Percentiles rank a stretch among this genome's conserved stretches.
phyloP scores from a whole-genome alignment of 225 moss, liverwort and hornwort genomes.

The Sphagnum contortum region DNA sequence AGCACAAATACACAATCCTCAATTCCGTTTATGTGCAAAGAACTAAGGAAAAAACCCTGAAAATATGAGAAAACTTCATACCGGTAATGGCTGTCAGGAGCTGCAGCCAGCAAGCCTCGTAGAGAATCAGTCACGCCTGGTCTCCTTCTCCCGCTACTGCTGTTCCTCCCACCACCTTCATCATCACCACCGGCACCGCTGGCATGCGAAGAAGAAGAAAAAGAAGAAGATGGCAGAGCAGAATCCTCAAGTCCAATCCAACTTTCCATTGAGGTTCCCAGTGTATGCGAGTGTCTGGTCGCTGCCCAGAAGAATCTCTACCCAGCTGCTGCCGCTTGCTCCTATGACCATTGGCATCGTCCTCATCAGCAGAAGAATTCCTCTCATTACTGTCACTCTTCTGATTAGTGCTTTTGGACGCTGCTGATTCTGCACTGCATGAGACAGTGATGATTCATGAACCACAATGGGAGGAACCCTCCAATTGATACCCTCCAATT shows the following conservation, averaged over 20 bases:
- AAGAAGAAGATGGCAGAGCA: neutral
- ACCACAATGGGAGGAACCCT: too few species aligned
- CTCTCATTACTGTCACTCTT: too few species aligned
- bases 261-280: conserved; percentile 37
- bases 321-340: too few species aligned
- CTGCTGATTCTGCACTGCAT: too few species aligned
- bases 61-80: neutral
- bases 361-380: too few species aligned
- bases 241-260: conserved; percentile 18
- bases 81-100: conserved; percentile 36
- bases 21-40: neutral
- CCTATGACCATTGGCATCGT: too few species aligned
- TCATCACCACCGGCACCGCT: neutral
- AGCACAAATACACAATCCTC: too few species aligned
- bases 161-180: conserved; percentile 7
- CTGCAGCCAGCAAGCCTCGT: conserved; percentile 19
- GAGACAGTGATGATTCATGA: too few species aligned
- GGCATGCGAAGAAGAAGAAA: neutral
- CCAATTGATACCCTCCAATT: too few species aligned
- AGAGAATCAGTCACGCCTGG: conserved; percentile 4
- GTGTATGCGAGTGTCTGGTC: conserved; percentile 30
- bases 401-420: too few species aligned
- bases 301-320: too few species aligned
- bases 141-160: conserved; percentile 1
- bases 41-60: neutral